These are phyloP conservation scores for Mayamaea pseudoterrestris DNA, from an alignment of 108 stramenopile genomes.

Conservation along the genomic window DNA sequence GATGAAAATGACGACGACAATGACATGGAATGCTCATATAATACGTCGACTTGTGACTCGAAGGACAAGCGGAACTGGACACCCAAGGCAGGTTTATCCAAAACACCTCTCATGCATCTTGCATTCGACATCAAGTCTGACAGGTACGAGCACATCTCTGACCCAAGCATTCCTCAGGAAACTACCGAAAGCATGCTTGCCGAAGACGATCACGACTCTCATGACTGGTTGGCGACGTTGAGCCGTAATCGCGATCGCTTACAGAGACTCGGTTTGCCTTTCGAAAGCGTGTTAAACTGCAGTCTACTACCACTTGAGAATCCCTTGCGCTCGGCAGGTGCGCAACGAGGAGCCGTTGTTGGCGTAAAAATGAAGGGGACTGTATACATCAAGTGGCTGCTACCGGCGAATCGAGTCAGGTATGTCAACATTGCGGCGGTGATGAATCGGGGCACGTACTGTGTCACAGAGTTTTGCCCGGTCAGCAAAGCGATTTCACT, in stretches of 20 bases:
- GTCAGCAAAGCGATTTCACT: slow-evolving; percentile 29
- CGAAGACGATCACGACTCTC: slow-evolving; percentile 8
- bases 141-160: slow-evolving; percentile 14
- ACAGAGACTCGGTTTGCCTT: background rate
- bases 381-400: slow-evolving; percentile 20
- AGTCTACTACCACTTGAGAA: no score
- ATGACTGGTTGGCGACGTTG: slow-evolving; percentile 6
- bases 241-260: background rate
- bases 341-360: slow-evolving; percentile 20
- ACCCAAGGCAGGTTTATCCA: slow-evolving; percentile 4
- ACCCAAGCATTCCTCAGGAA: background rate
- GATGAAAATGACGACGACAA: slow-evolving; percentile 1
- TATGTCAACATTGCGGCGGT: slow-evolving; percentile 23
- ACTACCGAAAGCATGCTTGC: background rate
- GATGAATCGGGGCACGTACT: slow-evolving; percentile 33
- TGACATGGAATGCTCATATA: no score
- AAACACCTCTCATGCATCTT: slow-evolving; percentile 4
- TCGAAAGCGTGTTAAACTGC: no score
- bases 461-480: slow-evolving; percentile 22
- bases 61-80: no score
- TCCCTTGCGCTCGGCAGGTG: slow-evolving; percentile 4
- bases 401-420: slow-evolving; percentile 13
- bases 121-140: slow-evolving; percentile 25
- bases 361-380: slow-evolving; percentile 5
- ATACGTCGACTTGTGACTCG: no score